Evolutionary conservation across 345 rosid genomes (phyloP), one percentile per base, ranked within the genome.

Genomic region (Eucalyptus albens): DNA sequence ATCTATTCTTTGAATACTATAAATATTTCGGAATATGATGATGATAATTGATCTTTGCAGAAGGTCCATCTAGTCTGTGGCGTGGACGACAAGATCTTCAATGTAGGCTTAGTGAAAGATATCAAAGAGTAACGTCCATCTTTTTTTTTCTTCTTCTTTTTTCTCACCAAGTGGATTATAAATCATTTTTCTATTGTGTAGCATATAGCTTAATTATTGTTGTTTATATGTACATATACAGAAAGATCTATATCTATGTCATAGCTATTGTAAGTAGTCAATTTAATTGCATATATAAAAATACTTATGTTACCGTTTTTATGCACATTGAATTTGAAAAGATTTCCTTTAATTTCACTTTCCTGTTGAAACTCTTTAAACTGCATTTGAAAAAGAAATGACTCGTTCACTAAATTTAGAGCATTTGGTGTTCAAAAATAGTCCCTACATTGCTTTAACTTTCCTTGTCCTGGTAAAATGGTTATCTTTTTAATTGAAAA

Each of bases 11-110:
- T 56, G 62, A 40, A 10, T 24, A 24, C 29, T 56, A 56, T 56
- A 60, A 29, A 11, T 60, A 12, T 60, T 60, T 60, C 15, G 13
- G 15, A 60, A 60, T 27, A 60, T 26, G 33, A 27, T 27, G 67
- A 60, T 60, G 69, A 60, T 60, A 60, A 27, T 60, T 60, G 67
- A 27, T 60, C 67, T 27, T 27, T 88, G 88, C 90, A 91, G 94
- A 91, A 62, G 45, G 91, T 93, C 51, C 88, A 89, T 90, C 86
- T 93, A 5, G 86, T 90, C 31, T 89, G 91, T 90, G 94, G 92
- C 17, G 51, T n/a, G 49, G 51, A 91, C 17, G 94, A 93, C 86
- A 83, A 6, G 59, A 87, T 92, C 44, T 91, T 92, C 89, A 81
- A 87, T 87, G 9, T 90, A 88, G 92, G 88, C 29, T 50, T 65